phyloP scores from a whole-genome alignment of 805 yeast genomes.

The Saccharomycopsis sp. region DNA sequence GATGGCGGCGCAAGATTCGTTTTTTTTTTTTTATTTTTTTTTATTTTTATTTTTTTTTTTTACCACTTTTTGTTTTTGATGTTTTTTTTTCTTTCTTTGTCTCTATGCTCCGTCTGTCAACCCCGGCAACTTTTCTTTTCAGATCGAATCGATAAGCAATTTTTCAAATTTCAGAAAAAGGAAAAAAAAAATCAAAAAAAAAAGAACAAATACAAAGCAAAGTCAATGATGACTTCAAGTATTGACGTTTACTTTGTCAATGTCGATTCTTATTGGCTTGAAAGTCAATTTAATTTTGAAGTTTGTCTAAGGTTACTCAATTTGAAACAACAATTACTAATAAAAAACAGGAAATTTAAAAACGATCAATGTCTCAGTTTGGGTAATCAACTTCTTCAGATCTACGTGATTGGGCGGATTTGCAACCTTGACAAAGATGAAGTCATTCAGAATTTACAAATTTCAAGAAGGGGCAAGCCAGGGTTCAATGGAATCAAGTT shows the following conservation, averaged over 20 bases:
- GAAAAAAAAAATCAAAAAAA: background rate
- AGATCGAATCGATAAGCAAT: too few relatives aligned
- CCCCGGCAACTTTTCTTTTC: too few relatives aligned
- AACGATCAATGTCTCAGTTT: slow-evolving; percentile 13
- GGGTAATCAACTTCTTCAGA: slow-evolving; percentile 16
- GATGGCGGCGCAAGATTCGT: too few relatives aligned
- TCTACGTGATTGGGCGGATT: slow-evolving; percentile 9
- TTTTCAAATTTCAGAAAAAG: background rate
- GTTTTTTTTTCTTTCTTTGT: too few relatives aligned
- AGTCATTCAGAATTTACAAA: background rate
- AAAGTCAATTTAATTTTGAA: slow-evolving; percentile 16
- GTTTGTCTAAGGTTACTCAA: slow-evolving; percentile 10
- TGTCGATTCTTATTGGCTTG: slow-evolving; percentile 6
- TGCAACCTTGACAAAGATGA: background rate
- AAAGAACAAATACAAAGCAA: background rate
- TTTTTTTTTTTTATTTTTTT: too few relatives aligned
- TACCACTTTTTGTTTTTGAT: too few relatives aligned
- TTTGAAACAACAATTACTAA: slow-evolving; percentile 7
- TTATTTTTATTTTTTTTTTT: background rate
- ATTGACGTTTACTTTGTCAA: background rate
- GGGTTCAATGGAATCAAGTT: slow-evolving; percentile 6
- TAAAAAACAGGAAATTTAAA: slow-evolving; percentile 9
- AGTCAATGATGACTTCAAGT: background rate
- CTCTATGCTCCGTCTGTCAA: too few relatives aligned
- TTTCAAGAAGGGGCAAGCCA: slow-evolving; percentile 14